A percentile compares a stretch with the other conserved stretches of the same genome.
phyloP scores from a whole-genome alignment of 768 basidiomycete species.

The Mycena pura region DNA sequence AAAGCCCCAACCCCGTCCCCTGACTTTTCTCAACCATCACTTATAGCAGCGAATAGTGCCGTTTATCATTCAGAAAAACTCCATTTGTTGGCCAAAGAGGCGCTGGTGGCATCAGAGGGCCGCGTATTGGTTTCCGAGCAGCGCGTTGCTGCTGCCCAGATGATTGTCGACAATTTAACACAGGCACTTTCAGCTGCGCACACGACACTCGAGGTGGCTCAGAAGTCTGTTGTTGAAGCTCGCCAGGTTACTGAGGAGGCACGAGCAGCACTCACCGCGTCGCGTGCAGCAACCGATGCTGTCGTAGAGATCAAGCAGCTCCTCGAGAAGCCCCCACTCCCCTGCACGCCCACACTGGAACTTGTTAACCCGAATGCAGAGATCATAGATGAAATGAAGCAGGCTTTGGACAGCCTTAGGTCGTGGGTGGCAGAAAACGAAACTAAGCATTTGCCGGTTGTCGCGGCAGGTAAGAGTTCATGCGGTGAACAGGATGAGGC shows the following conservation, averaged over 20 bases:
- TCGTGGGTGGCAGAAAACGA: slow-evolving; percentile 21
- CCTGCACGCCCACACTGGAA: slow-evolving; percentile 13
- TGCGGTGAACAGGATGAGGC: slow-evolving; percentile 10
- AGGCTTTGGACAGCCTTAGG: slow-evolving; percentile 12
- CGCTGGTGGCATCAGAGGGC: slow-evolving; percentile 7
- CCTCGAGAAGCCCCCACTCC: slow-evolving; percentile 16
- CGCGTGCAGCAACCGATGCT: slow-evolving; percentile 17
- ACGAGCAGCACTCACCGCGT: neutral
- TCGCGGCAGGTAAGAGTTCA: neutral
- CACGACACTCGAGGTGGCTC: slow-evolving; percentile 8
- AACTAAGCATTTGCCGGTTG: slow-evolving; percentile 4
- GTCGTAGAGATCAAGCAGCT: slow-evolving; percentile 22
- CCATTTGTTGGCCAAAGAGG: slow-evolving; percentile 7
- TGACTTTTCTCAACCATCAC: slow-evolving; percentile 9
- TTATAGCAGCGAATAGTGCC: slow-evolving; percentile 14
- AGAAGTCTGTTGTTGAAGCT: slow-evolving; percentile 19
- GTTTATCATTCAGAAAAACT: slow-evolving; percentile 15
- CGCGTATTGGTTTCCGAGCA: slow-evolving; percentile 11
- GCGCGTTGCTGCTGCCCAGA: slow-evolving; percentile 11
- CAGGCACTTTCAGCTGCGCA: slow-evolving; percentile 18
- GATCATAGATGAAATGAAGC: slow-evolving; percentile 19
- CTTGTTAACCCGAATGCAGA: slow-evolving; percentile 12
- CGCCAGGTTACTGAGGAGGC: slow-evolving; percentile 19
- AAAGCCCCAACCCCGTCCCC: slow-evolving; percentile 8
- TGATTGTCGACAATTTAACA: slow-evolving; percentile 7